Percentiles rank a stretch among this genome's conserved stretches.
Conservation (phyloP, 1,284 basidiomycete genomes). For the Naganishia sp. region DNA sequence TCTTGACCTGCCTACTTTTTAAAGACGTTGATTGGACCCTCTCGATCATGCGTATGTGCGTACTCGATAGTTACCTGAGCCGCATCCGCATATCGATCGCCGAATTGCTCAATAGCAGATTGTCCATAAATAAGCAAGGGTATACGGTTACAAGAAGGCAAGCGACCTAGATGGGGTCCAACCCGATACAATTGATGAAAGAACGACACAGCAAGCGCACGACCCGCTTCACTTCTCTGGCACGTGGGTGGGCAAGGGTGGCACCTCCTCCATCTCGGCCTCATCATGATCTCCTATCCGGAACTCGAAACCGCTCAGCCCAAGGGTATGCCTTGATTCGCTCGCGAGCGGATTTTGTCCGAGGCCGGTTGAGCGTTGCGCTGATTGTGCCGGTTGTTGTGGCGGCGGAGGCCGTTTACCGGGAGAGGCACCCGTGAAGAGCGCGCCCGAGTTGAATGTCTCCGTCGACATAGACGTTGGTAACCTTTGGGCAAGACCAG, state of each 20-base stretch:
- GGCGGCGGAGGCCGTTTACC: conserved; percentile 3
- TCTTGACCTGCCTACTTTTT: too few species aligned
- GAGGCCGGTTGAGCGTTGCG: neutral
- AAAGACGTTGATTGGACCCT: too few species aligned
- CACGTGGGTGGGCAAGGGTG: neutral
- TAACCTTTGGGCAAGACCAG: neutral
- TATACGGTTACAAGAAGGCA: too few species aligned
- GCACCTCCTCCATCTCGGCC: conserved; percentile 4
- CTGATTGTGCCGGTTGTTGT: conserved; percentile 1
- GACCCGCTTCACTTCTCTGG: neutral
- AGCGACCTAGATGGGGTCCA: too few species aligned
- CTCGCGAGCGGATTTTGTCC: neutral
- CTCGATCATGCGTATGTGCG: too few species aligned
- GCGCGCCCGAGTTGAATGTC: conserved; percentile 8
- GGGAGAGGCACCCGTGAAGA: neutral
- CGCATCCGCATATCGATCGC: too few species aligned
- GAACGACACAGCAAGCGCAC: too few species aligned
- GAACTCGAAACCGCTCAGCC: conserved; percentile 49
- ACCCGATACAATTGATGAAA: too few species aligned
- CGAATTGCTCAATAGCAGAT: too few species aligned
- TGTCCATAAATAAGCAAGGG: too few species aligned
- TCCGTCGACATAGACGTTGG: conserved; percentile 22
- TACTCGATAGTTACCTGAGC: too few species aligned
- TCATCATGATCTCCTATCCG: conserved; percentile 35
- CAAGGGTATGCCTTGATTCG: conserved; percentile 31